Conservation (phyloP, 441 rosid species). For the Brassica balearica region DNA sequence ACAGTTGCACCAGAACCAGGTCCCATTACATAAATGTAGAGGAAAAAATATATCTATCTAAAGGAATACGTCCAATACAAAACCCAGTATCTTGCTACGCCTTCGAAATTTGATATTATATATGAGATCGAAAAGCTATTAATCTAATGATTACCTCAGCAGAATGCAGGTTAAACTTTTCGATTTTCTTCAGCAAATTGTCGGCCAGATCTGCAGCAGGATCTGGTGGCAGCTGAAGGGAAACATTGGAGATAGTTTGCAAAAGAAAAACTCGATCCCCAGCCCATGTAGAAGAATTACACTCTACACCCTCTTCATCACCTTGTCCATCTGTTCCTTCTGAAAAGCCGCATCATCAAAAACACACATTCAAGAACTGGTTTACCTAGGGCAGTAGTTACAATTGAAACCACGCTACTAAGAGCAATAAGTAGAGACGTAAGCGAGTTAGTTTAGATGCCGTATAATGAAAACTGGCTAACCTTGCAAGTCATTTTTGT, state of each 20-base stretch:
- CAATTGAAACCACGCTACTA: constrained; percentile 8
- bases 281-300: constrained; percentile 82
- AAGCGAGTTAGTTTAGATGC: constrained; percentile 10
- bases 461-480: constrained; percentile 38
- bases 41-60: constrained; percentile 9
- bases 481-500: constrained; percentile 57
- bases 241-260: constrained; percentile 93
- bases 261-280: constrained; percentile 90
- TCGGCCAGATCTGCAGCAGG: constrained; percentile 92
- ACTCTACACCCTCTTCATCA: constrained; percentile 51
- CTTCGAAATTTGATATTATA: constrained; percentile 11
- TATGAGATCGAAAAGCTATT: not conserved
- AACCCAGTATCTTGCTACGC: constrained; percentile 7
- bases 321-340: constrained; percentile 45
- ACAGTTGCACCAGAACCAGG: constrained; percentile 1
- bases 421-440: constrained; percentile 25
- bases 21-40: constrained; percentile 23
- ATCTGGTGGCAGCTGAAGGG: constrained; percentile 83
- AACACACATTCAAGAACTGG: constrained; percentile 15
- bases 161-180: constrained; percentile 84
- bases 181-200: constrained; percentile 81
- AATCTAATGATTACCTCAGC: constrained; percentile 72
- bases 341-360: constrained; percentile 15
- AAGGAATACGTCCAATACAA: not conserved
- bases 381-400: constrained; percentile 9